A percentile compares a stretch with the other conserved stretches of the same genome.
phyloP scores from a whole-genome alignment of 306 rosid species.

The Carpinus viminea region DNA sequence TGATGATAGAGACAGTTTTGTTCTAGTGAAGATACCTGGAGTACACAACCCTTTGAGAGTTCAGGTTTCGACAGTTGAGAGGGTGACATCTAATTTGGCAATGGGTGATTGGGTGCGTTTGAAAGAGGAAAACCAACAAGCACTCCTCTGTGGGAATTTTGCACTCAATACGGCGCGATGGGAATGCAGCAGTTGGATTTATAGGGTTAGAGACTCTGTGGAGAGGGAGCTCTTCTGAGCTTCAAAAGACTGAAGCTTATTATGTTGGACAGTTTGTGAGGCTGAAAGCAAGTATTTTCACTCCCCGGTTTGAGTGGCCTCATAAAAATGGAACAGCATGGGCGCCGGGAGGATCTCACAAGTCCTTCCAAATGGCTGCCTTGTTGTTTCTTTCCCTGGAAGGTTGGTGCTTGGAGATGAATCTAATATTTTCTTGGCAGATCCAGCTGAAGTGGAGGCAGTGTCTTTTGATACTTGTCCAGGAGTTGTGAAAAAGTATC shows the following conservation, averaged over 20 bases:
- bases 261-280: slow-evolving; percentile 76
- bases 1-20: slow-evolving; percentile 49
- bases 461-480: slow-evolving; percentile 64
- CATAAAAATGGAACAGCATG: slow-evolving; percentile 50
- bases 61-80: slow-evolving; percentile 59
- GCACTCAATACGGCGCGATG: slow-evolving; percentile 63
- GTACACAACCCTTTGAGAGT: slow-evolving; percentile 75
- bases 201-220: slow-evolving; percentile 76
- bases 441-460: slow-evolving; percentile 84
- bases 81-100: slow-evolving; percentile 73
- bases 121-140: slow-evolving; percentile 54
- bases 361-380: slow-evolving; percentile 89
- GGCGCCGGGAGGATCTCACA: slow-evolving; percentile 76
- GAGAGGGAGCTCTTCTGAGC: slow-evolving; percentile 68
- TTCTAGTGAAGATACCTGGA: slow-evolving; percentile 72
- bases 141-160: slow-evolving; percentile 84
- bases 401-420: slow-evolving; percentile 58
- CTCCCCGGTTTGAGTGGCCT: slow-evolving; percentile 87
- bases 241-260: slow-evolving; percentile 71
- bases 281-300: slow-evolving; percentile 52
- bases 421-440: slow-evolving; percentile 58
- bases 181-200: slow-evolving; percentile 66
- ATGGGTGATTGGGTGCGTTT: slow-evolving; percentile 75
- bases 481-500: slow-evolving; percentile 71
- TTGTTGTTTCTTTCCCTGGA: slow-evolving; percentile 80